Evolutionary conservation across 2,329 filamentous ascomycete genomes (phyloP).

Genomic region (Exophiala dermatitidis): DNA sequence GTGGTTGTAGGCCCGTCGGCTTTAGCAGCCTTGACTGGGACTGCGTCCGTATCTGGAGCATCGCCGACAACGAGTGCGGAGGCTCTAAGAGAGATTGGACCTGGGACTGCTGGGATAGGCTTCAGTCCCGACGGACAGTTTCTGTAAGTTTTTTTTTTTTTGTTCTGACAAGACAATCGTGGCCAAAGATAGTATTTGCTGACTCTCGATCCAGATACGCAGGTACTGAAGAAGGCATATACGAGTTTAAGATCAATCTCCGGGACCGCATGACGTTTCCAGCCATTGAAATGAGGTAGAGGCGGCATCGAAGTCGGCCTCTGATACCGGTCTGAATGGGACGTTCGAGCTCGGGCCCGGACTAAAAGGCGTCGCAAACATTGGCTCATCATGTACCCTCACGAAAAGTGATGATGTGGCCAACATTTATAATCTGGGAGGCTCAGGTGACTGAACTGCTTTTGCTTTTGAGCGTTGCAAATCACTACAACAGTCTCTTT

Average conservation of each 20-base stretch:
- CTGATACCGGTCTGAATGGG: too few relatives aligned
- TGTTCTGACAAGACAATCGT: not conserved
- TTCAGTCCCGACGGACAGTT: conserved; percentile 43
- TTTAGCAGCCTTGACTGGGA: conserved; percentile 16
- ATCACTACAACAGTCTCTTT: too few relatives aligned
- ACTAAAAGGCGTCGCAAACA: too few relatives aligned
- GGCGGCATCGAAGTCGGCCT: too few relatives aligned
- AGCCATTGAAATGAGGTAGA: conserved; percentile 36
- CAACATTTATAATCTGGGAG: too few relatives aligned
- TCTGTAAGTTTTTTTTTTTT: conserved; percentile 34
- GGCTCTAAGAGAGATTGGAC: conserved; percentile 34
- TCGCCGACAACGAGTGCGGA: conserved; percentile 34
- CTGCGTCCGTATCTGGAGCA: not conserved
- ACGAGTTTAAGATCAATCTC: conserved; percentile 42
- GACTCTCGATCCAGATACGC: conserved; percentile 35
- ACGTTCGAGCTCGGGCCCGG: too few relatives aligned
- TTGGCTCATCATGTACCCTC: not conserved
- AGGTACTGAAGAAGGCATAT: conserved; percentile 43
- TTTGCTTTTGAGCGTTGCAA: too few relatives aligned
- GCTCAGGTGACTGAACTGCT: too few relatives aligned
- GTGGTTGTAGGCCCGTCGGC: conserved; percentile 30
- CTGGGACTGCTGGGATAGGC: conserved; percentile 42
- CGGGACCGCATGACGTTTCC: conserved; percentile 44
- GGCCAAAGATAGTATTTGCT: not conserved
- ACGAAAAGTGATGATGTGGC: not conserved